Evolutionary conservation across 2,329 filamentous ascomycete genomes (phyloP), one percentile per base, ranked within the genome.

Genomic region (Macrophomina tecta): DNA sequence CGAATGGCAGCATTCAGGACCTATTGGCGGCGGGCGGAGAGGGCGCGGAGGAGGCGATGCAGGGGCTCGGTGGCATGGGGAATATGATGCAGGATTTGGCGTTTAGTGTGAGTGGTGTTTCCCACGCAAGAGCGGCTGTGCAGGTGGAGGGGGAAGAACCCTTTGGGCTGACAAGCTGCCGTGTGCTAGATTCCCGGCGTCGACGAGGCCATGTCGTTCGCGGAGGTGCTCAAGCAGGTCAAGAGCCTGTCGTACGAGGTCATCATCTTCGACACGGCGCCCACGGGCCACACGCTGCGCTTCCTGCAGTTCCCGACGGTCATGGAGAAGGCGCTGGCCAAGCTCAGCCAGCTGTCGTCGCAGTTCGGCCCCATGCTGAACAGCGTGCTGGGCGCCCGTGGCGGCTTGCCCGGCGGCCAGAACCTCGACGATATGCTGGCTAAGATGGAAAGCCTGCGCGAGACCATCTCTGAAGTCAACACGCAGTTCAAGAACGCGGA

Each of bases 191-290:
- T 99, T 69, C 95, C 95, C 18, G 95, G 95, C 82, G 97, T 99
- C 69, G 95, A 99, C 78, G 95, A 99, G 82, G 95, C 95, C 79
- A 99, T 99, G 95, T 97, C 94, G 67, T 99, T 99, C 77, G 95
- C 95, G 78, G 95, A 99, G 83, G 95, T 99, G 70, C 87, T 99
- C 75, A 99, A 99, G 82, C 95, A 99, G 82, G 95, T 99, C 83
- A 98, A 98, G 83, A 97, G 93, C 48, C 91, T 98, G 77, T 97
- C 93, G 60, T 99, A 99, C 87, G 95, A 98, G 80, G 93, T 94
- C 75, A 98, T 99, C 82, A 92, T 99, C 80, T 99, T 99, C 87
- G 95, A 99, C 81, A 99, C 95, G 40, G 95, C 95, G 3, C 95
- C 95, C 16, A 99, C 95, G 16, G 95, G 95, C 72, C 95, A 99